Base-by-base conservation (phyloP, 441 rosid genomes). In the Arabidopsis lyrata region DNA sequence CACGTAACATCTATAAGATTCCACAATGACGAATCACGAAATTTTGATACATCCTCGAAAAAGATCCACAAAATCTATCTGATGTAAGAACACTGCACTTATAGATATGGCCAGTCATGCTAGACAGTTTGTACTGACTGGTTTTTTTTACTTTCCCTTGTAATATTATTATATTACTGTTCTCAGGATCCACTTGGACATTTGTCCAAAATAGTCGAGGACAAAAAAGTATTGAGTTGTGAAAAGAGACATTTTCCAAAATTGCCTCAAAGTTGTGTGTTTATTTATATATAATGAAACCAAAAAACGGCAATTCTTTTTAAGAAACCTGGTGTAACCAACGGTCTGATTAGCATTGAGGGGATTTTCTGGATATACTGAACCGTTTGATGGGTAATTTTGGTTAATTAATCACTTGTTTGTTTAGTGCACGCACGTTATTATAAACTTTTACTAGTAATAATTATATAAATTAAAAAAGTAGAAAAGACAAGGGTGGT, bases 351-450 rank as follows among this genome's bases (percentile, higher is more conserved):
- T 13, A 42, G 32, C 15, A 50, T 38, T 10, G 29, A 71, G 16
- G 32, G 32, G 27, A 35, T 42, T 44, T 10, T 73, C 29, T 63
- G 3, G n/a, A 6, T 1, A 54, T 8, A 63, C 39, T 64, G 41
- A 74, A 66, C 36, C 20, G 31, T n/a, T n/a, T 66, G 18, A 58
- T 66, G 44, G 44, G 20, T 24, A 41, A 60, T 52, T 62, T 52
- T 13, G 34, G 54, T 50, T 45, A 36, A 44, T 50, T 45, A 48
- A 34, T 60, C 6, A 58, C 48, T 58, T 66, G 39, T 22, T 39
- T 67, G 39, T 60, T 22, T 60, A 39, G 68, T 62, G 75, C 72
- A 63, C 67, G 55, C 67, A 76, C 66, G 67, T 62, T 62, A 58
- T 32, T 34, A 62, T 39, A 13, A 36, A 60, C 66, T 75, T 52